These are phyloP conservation scores for Neurospora intermedia DNA, from an alignment of 495 filamentous ascomycete species.

Conservation along the genomic window DNA sequence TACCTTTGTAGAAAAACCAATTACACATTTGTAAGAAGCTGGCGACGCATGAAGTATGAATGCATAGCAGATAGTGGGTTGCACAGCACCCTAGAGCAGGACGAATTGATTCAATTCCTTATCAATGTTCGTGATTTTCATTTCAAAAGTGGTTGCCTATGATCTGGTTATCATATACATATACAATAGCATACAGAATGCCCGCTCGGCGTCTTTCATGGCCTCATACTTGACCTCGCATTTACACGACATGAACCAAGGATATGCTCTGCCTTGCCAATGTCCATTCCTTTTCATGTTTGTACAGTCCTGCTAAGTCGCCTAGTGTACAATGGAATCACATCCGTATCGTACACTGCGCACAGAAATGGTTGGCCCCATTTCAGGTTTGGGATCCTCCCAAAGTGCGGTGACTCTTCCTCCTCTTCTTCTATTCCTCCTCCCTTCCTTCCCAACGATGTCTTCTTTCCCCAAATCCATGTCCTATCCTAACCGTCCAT, in stretches of 20 bases:
- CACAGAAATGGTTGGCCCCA: neutral
- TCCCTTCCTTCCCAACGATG: neutral
- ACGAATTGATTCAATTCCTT: constrained; percentile 1
- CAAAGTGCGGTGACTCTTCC: neutral
- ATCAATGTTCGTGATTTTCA: neutral
- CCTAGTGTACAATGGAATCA: neutral
- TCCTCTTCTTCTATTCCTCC: neutral
- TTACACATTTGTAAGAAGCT: neutral
- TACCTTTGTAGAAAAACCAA: constrained; percentile 9
- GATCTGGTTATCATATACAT: neutral
- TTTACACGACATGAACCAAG: neutral
- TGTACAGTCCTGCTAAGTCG: neutral
- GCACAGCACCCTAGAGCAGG: constrained; percentile 4
- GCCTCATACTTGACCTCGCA: neutral
- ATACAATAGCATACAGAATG: no score
- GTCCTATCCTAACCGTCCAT: neutral
- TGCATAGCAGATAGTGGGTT: neutral
- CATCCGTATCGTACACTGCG: constrained; percentile 2
- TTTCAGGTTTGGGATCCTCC: neutral
- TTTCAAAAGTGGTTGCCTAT: neutral
- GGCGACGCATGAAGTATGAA: constrained; percentile 4
- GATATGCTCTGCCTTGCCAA: neutral
- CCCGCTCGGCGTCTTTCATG: neutral
- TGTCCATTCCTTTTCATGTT: neutral
- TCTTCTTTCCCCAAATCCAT: neutral